Base-by-base conservation (phyloP, 2,329 filamentous ascomycete genomes). In the Didymella segeticola region DNA sequence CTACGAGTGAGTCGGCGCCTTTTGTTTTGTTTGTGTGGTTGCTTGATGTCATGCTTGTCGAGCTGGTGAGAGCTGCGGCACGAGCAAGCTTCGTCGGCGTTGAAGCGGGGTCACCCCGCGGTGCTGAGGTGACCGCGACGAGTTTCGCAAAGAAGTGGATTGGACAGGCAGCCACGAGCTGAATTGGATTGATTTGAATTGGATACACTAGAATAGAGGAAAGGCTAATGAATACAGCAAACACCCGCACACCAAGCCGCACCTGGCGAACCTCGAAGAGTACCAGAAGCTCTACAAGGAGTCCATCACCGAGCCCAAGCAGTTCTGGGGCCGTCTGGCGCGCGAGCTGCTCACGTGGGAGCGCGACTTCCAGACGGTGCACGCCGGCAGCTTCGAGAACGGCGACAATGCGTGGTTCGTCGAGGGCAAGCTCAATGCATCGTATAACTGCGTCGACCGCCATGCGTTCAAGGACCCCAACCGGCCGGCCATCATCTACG, bases 401-500 rank as follows among this genome's bases (percentile, higher is more conserved):
- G 95, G 95, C 66, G 93, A 99, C 79, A 88, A 84, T 71, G 90
- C 92, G 60, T 99, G 95, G 93, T 99, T 98, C 74, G 79, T 93
- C 57, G 95, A 97, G 80, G 95, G 95, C 63, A 86, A 88, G 68
- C 82, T 99, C 71, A 99, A 99, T 71, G 95, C 95, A 60, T 95
- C 90, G 23, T 98, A 92, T 86, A 99, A 99, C 82, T 96, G 92
- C 72, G 88, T 99, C 61, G 95, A 99, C 73, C 90, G 95, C 58
- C 93, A 98, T 77, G 95, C 95, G n/a, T 85, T 96, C 78, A 92
- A 93, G 79, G 87, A 96, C 78, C 95, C 95, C 41, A 81, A 98
- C 79, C 91, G 89, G 79, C 87, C 95, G 41, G 95, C 95, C 75
- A 96, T 99, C 79, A 96, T 98, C 80, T 99, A 98, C 81, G 95